A percentile compares a stretch with the other conserved stretches of the same genome.
Conservation (phyloP, 805 yeast genomes). For the Candida xiaguanensis region DNA sequence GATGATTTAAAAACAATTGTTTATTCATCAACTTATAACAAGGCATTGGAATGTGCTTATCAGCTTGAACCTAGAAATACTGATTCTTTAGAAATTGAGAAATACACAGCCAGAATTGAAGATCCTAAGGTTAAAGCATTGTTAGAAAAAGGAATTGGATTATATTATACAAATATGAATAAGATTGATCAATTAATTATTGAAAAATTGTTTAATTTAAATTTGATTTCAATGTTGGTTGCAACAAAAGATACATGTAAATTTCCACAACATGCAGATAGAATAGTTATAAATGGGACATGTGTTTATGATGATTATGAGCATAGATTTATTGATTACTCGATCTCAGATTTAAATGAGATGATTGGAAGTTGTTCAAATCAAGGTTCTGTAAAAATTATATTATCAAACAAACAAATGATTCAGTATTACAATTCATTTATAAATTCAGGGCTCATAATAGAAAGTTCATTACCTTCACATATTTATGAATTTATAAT, state of each 20-base stretch:
- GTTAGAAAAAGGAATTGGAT: conserved; percentile 61
- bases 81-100: conserved; percentile 21
- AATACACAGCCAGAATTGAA: conserved; percentile 38
- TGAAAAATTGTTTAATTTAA: conserved; percentile 47
- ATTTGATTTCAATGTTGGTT: conserved; percentile 53
- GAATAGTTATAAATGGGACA: conserved; percentile 68
- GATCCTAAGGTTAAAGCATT: conserved; percentile 46
- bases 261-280: conserved; percentile 48
- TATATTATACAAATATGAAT: conserved; percentile 56
- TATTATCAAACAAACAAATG: conserved; percentile 50
- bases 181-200: conserved; percentile 51
- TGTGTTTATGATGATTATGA: conserved; percentile 69
- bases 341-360: conserved; percentile 59
- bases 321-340: conserved; percentile 65
- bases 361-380: conserved; percentile 54
- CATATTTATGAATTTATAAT: conserved; percentile 64
- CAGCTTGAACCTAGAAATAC: conserved; percentile 19
- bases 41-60: conserved; percentile 49
- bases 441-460: conserved; percentile 69
- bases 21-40: conserved; percentile 55
- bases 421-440: conserved; percentile 68
- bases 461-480: conserved; percentile 69
- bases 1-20: conserved; percentile 34
- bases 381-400: conserved; percentile 43
- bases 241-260: conserved; percentile 56